These are phyloP conservation scores for Myxozyma sirexii DNA, from an alignment of 805 yeast genomes.

Conservation along the genomic window DNA sequence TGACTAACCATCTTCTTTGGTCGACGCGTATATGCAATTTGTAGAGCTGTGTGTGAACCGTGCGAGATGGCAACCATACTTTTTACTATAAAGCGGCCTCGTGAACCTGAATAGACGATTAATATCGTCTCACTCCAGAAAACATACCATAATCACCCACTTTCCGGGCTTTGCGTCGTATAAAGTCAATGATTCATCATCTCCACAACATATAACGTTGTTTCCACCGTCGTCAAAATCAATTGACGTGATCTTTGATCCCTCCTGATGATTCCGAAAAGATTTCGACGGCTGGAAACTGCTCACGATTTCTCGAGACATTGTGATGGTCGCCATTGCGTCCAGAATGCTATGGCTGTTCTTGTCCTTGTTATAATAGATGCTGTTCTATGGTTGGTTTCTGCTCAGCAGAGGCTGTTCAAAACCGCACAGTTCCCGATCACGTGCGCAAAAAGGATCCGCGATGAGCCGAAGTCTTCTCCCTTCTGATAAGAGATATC, in stretches of 20 bases:
- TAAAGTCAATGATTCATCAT: slow-evolving; percentile 79
- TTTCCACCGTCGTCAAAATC: slow-evolving; percentile 87
- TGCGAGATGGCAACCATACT: slow-evolving; percentile 89
- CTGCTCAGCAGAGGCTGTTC: too few relatives aligned
- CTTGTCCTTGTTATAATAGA: not conserved
- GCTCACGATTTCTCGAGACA: slow-evolving; percentile 29
- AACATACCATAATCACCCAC: slow-evolving; percentile 47
- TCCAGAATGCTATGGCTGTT: not conserved
- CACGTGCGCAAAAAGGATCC: too few relatives aligned
- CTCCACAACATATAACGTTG: slow-evolving; percentile 71
- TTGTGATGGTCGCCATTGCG: slow-evolving; percentile 16
- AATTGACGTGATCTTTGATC: slow-evolving; percentile 43
- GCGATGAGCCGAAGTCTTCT: too few relatives aligned
- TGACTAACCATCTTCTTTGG: slow-evolving; percentile 71
- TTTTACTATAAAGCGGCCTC: slow-evolving; percentile 76
- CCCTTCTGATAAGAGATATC: too few relatives aligned
- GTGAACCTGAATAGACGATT: slow-evolving; percentile 32
- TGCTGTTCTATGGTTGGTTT: too few relatives aligned
- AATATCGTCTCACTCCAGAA: too few relatives aligned
- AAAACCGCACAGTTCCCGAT: too few relatives aligned
- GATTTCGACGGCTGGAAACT: slow-evolving; percentile 51
- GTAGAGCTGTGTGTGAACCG: slow-evolving; percentile 74
- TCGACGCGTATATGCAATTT: slow-evolving; percentile 80
- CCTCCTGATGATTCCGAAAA: slow-evolving; percentile 49
- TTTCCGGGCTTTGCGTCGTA: slow-evolving; percentile 75